Base-by-base conservation (phyloP, 768 basidiomycete species). In the Leccinum uliginosum region DNA sequence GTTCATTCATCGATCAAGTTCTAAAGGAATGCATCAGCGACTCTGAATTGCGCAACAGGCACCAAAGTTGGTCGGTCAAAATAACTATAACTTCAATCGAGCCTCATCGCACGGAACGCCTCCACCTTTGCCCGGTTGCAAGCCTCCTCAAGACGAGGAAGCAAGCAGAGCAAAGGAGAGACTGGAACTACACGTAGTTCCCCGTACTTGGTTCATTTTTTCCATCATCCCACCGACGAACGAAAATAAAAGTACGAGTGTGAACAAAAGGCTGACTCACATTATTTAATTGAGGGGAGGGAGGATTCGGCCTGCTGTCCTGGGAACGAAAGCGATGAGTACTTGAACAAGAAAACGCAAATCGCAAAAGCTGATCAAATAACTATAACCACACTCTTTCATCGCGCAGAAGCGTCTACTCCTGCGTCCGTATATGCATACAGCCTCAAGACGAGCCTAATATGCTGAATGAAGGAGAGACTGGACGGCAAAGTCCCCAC, bases 301-400 rank as follows among this genome's bases (percentile, higher is more conserved):
- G 17, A 29, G 1, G 27, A 57, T 46, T 17, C 27, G 5, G 11
- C 48, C 23, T 49, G 26, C 29, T 30, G 27, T 53, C 43, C 64
- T 66, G 32, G 2, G 15, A 53, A 62, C 2, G 0, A 58, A 50
- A 15, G 4, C 21, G 8, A 43, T 67, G 34, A 71, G 59, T 30
- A 59, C 24, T 27, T 19, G 0, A 11, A 50, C 17, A 32, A 38
- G 1, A 35, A 17, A 27, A 6, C 3, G 2, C 4, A 17, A 29
- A 26, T 26, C 3, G 26, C 0, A 32, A 55, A n/a, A 30, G 12
- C 49, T 50, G 69, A 57, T 71, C 70, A 71, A 71, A 71, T 71
- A 71, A 71, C 71, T 71, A 71, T 71, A 71, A 71, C 70, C 69
- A 62, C 67, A 64, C 62, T 30, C 59, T 58, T 43, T 73, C 70